Evolutionary conservation across 2,329 filamentous ascomycete species (phyloP), one percentile per base, ranked within the genome.

Genomic region (Trichoderma endophyticum): DNA sequence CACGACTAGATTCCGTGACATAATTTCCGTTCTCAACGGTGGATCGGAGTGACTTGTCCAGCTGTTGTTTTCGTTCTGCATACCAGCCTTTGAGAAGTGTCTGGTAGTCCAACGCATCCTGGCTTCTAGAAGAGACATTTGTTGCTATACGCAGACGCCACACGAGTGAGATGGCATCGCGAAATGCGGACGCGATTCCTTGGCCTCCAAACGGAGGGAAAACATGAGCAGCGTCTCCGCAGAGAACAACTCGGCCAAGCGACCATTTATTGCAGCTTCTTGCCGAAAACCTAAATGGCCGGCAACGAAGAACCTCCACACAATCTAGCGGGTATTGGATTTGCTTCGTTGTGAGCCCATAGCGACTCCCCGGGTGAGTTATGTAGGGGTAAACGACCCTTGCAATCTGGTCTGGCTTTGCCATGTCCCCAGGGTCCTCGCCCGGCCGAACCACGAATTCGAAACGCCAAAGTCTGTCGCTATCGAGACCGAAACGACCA

Each of bases 171-270:
- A 79, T 76, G 11, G 80, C 80, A 65, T 83, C 81, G 3, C 80
- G 75, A 30, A 82, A 74, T 15, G 80, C 80, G 21, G 77, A 78
- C 15, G 79, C 79, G 39, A 82, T 81, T 3, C 80, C 81, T 72
- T 82, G 81, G 1, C 80, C 80, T 4, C 79, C 81, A 71, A 82
- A 70, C 14, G 85, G 85, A 6, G 85, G 86, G 71, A 87, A 86
- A 5, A 87, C 86, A 75, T 87, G 85, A 2, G 85, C 85, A 6
- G 85, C 81, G 73, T 87, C 85, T 18, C 86, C 85, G 56, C 82
- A 83, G 0, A 87, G 77, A 30, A 86, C 79, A 0, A 82, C 82
- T 6, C 82, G 78, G 9, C 78, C 79, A 14, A 80, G 74, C 24
- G 80, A 80, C 86, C 86, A 87, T 43, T 78, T 80, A 71, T 87